phyloP scores from a whole-genome alignment of 163 green algal genomes.

The Scenedesmus sp. region DNA sequence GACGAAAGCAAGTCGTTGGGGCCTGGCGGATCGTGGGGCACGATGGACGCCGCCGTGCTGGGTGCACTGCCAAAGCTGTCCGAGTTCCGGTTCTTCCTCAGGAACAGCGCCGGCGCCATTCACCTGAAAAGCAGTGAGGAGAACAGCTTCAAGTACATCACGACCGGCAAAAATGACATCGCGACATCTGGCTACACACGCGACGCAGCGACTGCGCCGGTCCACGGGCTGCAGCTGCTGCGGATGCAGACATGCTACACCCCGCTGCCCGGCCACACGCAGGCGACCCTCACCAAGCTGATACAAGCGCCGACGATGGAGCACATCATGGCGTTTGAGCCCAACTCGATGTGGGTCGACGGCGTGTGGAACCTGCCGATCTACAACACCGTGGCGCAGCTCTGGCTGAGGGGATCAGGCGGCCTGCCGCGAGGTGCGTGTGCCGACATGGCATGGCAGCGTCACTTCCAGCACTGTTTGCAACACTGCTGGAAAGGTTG shows the following conservation, averaged over 20 bases:
- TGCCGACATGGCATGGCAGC: not conserved
- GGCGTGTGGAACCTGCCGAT: not conserved
- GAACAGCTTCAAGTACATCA: slow-evolving; percentile 16
- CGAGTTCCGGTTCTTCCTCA: not conserved
- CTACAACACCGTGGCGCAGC: not conserved
- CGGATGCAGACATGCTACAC: not conserved
- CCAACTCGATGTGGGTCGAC: not conserved
- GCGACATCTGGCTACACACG: not conserved
- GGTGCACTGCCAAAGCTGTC: not conserved
- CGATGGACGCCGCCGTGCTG: not conserved
- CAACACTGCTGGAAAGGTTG: too few relatives aligned
- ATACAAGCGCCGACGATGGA: not conserved
- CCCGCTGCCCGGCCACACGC: not conserved
- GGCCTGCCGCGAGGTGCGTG: not conserved
- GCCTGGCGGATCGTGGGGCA: not conserved
- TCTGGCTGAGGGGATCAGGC: not conserved
- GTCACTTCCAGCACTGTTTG: not conserved
- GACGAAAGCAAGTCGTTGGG: not conserved
- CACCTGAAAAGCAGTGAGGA: not conserved
- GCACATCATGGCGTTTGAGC: not conserved
- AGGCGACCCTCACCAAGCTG: not conserved
- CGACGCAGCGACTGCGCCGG: not conserved
- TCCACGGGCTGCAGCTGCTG: not conserved
- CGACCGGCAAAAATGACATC: not conserved
- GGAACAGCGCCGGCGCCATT: not conserved